Percentiles rank a stretch among this genome's conserved stretches.
Conservation (phyloP, 495 filamentous ascomycete genomes). For the Mycothermus thermophilus region DNA sequence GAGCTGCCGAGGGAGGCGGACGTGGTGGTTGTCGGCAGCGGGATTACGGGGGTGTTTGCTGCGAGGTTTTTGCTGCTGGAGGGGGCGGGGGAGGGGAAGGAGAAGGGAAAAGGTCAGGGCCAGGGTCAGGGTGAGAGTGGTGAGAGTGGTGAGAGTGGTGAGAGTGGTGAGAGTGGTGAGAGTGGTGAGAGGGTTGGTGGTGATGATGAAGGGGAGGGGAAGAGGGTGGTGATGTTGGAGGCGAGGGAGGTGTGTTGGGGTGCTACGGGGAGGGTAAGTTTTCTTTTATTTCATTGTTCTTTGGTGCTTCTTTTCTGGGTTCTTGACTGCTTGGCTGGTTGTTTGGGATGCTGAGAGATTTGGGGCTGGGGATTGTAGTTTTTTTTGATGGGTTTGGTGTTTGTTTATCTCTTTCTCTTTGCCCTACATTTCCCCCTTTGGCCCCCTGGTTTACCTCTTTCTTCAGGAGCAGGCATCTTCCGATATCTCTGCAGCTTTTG, state of each 20-base stretch:
- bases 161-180: constrained; percentile 29
- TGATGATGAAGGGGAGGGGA: constrained; percentile 4
- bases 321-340: background rate
- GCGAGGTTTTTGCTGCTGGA: constrained; percentile 46
- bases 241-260: constrained; percentile 67
- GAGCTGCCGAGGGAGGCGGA: constrained; percentile 49
- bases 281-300: background rate
- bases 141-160: constrained; percentile 44
- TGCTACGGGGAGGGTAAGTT: constrained; percentile 56
- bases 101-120: too few relatives aligned
- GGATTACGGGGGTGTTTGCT: constrained; percentile 55
- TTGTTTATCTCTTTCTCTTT: too few relatives aligned
- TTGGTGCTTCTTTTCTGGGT: background rate
- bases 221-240: constrained; percentile 57
- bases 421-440: too few relatives aligned
- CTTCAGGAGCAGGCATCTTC: too few relatives aligned
- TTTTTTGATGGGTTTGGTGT: too few relatives aligned
- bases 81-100: constrained; percentile 17
- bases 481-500: too few relatives aligned
- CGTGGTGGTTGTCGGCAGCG: constrained; percentile 55
- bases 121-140: too few relatives aligned
- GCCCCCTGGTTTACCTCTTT: too few relatives aligned
- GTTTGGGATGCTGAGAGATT: background rate
- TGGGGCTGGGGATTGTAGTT: too few relatives aligned
- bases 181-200: constrained; percentile 11